Evolutionary conservation across 2,329 filamentous ascomycete species (phyloP), one percentile per base, ranked within the genome.

Genomic region (Cladosporium sp.): DNA sequence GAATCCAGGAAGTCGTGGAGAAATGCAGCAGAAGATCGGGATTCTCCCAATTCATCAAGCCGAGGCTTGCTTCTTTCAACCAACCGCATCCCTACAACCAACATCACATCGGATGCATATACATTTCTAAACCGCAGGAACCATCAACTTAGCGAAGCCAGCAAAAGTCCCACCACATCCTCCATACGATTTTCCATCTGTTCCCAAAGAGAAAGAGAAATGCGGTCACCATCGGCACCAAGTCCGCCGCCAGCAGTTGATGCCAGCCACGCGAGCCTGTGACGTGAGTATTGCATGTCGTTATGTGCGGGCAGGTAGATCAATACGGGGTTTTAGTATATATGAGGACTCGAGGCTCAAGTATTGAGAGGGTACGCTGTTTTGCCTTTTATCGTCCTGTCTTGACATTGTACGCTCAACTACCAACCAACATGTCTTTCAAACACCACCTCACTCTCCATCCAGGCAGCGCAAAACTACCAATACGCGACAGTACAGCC

Each of bases 391-490:
- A n/a, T 54, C 15, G 26, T 18, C 11, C 11, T n/a, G 51, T 34
- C 51, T 30, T 30, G 26, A 34, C 5, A 18, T 14, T 47, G 41
- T 47, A n/a, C 5, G 7, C 41, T 30, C 28, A 55, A n/a, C 3
- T 15, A 32, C 18, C 28, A 5, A 34, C 24, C 21, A 34, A 21
- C 1, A 49, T 32, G 41, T 64, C 61, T 57, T 57, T 57, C 60
- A 82, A 81, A 76, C 78, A 81, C 68, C 75, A 74, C 55, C 71
- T 83, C 28, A 73, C 74, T 3, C 74, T 84, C 65, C 76, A 82
- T 55, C 79, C 80, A 1, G 71, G 70, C 2, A 68, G 75, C 14
- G 71, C 76, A 0, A 70, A 77, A 52, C 69, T 78, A 4, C 80
- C 82, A 5, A 81, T 78, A 1, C 77, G 80, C 34, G 76, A 82